A percentile compares a stretch with the other conserved stretches of the same genome.
phyloP scores from a whole-genome alignment of 306 rosid genomes.

The Malus orientalis region DNA sequence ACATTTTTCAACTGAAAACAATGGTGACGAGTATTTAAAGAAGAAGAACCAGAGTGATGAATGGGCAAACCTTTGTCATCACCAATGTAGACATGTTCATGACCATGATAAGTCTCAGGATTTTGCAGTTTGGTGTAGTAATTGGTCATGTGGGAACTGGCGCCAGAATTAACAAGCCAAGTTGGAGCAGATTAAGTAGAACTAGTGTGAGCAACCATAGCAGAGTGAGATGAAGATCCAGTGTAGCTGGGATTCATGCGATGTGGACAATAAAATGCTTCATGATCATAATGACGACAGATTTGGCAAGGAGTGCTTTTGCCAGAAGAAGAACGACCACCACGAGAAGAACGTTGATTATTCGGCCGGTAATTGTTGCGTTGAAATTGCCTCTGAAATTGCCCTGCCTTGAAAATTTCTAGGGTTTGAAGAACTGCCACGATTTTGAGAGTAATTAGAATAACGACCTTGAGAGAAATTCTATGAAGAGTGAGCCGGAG shows the following conservation, averaged over 20 bases:
- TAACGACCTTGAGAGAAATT: too few relatives aligned
- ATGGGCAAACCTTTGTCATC: not conserved
- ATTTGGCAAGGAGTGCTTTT: accelerated
- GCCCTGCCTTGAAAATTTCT: not conserved
- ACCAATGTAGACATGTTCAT: not conserved
- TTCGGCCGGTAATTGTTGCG: not conserved
- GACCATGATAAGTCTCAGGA: not conserved
- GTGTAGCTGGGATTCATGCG: not conserved
- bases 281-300: not conserved
- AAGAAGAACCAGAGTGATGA: not conserved
- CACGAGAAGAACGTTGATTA: not conserved
- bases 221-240: too few relatives aligned
- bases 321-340: not conserved
- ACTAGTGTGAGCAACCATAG: too few relatives aligned
- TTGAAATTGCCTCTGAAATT: not conserved
- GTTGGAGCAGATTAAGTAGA: accelerated
- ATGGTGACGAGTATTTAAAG: accelerated
- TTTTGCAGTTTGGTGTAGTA: accelerated
- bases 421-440: too few relatives aligned
- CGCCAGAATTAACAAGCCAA: not conserved
- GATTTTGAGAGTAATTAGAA: too few relatives aligned
- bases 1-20: too few relatives aligned
- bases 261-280: not conserved
- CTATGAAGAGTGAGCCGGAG: too few relatives aligned
- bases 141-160: not conserved